Evolutionary conservation across 2,329 filamentous ascomycete species (phyloP), one percentile per base, ranked within the genome.

Genomic region (Fusarium buxicola): DNA sequence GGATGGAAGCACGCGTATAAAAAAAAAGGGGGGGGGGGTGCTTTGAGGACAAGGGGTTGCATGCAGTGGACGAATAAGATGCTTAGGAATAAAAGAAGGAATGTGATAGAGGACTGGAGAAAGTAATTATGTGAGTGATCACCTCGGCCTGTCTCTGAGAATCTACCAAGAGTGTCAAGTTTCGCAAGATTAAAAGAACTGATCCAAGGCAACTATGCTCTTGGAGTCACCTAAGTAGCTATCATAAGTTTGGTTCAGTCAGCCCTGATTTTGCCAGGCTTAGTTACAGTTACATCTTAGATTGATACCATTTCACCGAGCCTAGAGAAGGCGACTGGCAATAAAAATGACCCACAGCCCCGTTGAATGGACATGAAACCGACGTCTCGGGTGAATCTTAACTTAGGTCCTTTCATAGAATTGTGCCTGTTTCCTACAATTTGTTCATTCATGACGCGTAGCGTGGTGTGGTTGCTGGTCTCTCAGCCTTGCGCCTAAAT

Each of bases 401-500:
- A 32, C 31, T n/a, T 27, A n/a, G n/a, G n/a, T n/a, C n/a, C 47
- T 32, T 50, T 43, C 36, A 34, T 9, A 50, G 18, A 27, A 41
- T 27, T 32, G 16, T 35, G 11, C 25, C n/a, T 28, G 34, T 39
- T 34, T 58, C 35, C 34, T 34, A 34, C 24, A 38, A 24, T 31
- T 40, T 34, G 32, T 40, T 40, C 41, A 48, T 38, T 51, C 57
- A 58, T 58, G 36, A 65, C 61, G 61, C 53, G 66, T 58, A 30
- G 18, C 59, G 60, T 38, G 21, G 6, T 32, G 38, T 66, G 59
- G 55, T 53, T 39, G 63, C 58, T 56, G 52, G 52, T 61, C 51
- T 55, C 59, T 72, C 72, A 75, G 73, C 70, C 73, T 74, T 75
- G 73, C 60, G 47, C 56, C 75, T 65, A 66, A 75, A 73, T 49